Percentiles rank a stretch among this genome's conserved stretches.
Evolutionary conservation across 2,329 filamentous ascomycete species (phyloP).

Genomic region (Cladosporium sphaerospermum): DNA sequence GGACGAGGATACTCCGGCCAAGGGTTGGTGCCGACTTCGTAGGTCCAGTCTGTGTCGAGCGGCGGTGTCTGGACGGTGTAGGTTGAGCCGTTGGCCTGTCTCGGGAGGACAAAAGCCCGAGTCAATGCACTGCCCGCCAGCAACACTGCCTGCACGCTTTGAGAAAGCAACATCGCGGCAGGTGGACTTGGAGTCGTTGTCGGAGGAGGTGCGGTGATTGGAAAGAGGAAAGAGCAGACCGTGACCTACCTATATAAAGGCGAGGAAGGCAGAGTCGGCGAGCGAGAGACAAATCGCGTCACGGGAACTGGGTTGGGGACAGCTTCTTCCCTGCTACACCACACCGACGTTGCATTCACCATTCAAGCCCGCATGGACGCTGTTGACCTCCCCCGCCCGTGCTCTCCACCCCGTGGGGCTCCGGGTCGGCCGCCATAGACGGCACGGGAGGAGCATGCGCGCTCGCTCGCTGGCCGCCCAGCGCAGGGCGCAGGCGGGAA

Average conservation of each 20-base stretch:
- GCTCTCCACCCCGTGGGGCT: background rate
- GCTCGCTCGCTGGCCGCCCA: background rate
- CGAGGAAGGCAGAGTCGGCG: background rate
- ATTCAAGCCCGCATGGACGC: conserved; percentile 2
- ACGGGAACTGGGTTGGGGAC: too few species aligned
- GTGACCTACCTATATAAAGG: background rate
- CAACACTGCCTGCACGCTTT: background rate
- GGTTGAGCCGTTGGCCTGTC: conserved; percentile 10
- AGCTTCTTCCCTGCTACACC: background rate
- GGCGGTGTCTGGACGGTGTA: conserved; percentile 11
- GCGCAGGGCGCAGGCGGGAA: background rate
- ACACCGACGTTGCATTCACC: conserved; percentile 1
- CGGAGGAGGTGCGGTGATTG: background rate
- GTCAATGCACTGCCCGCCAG: background rate
- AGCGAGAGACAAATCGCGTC: background rate
- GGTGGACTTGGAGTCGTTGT: too few species aligned
- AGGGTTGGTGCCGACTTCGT: conserved; percentile 42
- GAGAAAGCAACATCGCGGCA: background rate
- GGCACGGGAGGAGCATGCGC: background rate
- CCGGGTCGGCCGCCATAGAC: background rate
- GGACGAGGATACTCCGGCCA: conserved; percentile 51
- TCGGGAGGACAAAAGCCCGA: conserved; percentile 4
- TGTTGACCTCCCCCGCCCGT: conserved; percentile 5
- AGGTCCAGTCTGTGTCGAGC: conserved; percentile 45
- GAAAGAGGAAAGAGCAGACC: background rate